Evolutionary conservation across 768 basidiomycete species (phyloP).

Genomic region (Tricholoma matsutake): DNA sequence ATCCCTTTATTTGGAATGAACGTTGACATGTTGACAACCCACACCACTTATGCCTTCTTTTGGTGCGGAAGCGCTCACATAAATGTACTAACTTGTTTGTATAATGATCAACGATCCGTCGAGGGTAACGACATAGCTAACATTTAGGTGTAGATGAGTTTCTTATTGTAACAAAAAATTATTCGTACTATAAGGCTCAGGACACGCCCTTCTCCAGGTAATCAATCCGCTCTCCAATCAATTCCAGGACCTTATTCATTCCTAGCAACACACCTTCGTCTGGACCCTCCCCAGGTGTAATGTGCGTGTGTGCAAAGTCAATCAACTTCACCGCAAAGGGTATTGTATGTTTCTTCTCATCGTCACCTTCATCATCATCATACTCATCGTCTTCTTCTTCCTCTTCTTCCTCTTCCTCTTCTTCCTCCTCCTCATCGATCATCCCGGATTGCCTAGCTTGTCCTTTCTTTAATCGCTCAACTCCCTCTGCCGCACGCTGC

Average conservation of each 20-base stretch:
- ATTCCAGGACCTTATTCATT: slow-evolving; percentile 55
- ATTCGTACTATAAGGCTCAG: background rate
- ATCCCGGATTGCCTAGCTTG: background rate
- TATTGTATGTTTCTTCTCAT: slow-evolving; percentile 2
- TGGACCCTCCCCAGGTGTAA: slow-evolving; percentile 66
- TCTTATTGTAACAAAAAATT: background rate
- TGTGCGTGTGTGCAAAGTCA: slow-evolving; percentile 88
- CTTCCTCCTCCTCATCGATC: slow-evolving; percentile 26
- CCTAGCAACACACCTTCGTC: slow-evolving; percentile 79
- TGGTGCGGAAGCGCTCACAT: no score
- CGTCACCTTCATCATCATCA: slow-evolving; percentile 11
- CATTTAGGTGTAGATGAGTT: no score
- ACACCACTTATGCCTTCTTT: no score
- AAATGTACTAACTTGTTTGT: no score
- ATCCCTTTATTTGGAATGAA: no score
- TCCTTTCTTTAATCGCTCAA: slow-evolving; percentile 2
- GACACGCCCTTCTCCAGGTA: slow-evolving; percentile 9
- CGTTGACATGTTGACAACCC: no score
- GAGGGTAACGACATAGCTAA: no score
- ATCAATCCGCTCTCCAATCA: slow-evolving; percentile 46
- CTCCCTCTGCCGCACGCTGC: slow-evolving; percentile 17
- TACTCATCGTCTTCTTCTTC: slow-evolving; percentile 12
- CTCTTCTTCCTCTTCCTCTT: slow-evolving; percentile 25
- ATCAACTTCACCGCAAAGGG: slow-evolving; percentile 76
- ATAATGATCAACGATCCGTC: no score